Evolutionary conservation across 352 stramenopile genomes (phyloP).

Genomic region (Bremia lactucae): DNA sequence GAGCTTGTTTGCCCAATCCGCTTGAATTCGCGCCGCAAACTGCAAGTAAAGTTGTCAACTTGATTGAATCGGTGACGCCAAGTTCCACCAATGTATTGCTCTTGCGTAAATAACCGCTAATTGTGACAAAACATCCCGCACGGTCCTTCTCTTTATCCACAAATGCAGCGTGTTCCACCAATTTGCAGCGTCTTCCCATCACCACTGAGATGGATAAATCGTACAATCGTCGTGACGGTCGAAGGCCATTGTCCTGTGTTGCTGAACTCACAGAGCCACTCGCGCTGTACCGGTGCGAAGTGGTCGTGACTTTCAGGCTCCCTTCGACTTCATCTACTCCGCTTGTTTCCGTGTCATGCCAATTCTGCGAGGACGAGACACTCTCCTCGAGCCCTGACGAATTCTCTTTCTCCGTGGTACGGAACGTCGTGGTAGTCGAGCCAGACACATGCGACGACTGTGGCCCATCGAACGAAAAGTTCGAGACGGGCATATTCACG

Average conservation of each 20-base stretch:
- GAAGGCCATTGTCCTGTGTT: slow-evolving; percentile 5
- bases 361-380: slow-evolving; percentile 11
- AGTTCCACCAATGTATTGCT: slow-evolving; percentile 43
- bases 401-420: slow-evolving; percentile 8
- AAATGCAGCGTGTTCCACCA: slow-evolving; percentile 18
- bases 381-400: slow-evolving; percentile 11
- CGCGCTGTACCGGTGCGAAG: slow-evolving; percentile 8
- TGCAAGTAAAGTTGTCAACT: slow-evolving; percentile 34
- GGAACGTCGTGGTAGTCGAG: slow-evolving; percentile 1
- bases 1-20: slow-evolving; percentile 12
- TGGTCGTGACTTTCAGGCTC: not conserved
- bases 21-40: slow-evolving; percentile 13
- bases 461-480: slow-evolving; percentile 9
- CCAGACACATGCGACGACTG: slow-evolving; percentile 13
- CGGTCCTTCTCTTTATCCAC: slow-evolving; percentile 44
- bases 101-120: slow-evolving; percentile 35
- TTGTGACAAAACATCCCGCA: slow-evolving; percentile 35
- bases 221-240: slow-evolving; percentile 10
- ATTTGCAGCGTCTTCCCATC: slow-evolving; percentile 37
- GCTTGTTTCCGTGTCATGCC: slow-evolving; percentile 16
- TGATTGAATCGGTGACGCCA: slow-evolving; percentile 47
- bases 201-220: slow-evolving; percentile 53
- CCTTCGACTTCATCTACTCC: slow-evolving; percentile 11
- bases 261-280: slow-evolving; percentile 10
- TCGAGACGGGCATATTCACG: slow-evolving; percentile 26